Percentiles rank a stretch among this genome's conserved stretches.
Conservation (phyloP, 768 basidiomycete genomes). For the Hericium coralloides region DNA sequence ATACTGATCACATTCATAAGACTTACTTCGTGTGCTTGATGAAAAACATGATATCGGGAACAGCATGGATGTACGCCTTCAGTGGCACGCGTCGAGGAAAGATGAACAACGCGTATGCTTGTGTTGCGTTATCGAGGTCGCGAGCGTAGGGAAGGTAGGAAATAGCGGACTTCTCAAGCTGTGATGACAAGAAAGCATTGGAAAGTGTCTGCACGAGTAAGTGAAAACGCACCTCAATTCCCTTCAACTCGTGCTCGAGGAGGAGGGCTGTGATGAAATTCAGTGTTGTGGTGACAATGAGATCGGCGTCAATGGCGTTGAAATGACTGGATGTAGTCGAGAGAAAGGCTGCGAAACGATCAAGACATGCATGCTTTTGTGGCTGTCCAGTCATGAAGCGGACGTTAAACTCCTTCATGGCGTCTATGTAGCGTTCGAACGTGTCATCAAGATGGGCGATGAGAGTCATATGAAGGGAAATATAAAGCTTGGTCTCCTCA, state of each 20-base stretch:
- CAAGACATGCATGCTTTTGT: not conserved
- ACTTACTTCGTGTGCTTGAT: not conserved
- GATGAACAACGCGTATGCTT: not conserved
- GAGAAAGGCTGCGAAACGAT: not conserved
- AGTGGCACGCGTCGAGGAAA: not conserved
- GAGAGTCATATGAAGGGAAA: too few relatives aligned
- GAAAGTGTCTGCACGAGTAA: too few relatives aligned
- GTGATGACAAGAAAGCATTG: too few relatives aligned
- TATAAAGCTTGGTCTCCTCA: too few relatives aligned
- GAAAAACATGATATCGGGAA: not conserved
- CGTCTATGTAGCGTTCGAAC: not conserved
- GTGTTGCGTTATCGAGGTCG: not conserved
- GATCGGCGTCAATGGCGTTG: not conserved
- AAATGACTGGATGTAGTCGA: not conserved
- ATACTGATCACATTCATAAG: too few relatives aligned
- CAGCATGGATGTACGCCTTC: not conserved
- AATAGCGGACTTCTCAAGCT: not conserved
- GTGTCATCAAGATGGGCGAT: too few relatives aligned
- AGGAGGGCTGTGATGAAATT: not conserved
- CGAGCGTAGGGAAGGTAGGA: not conserved
- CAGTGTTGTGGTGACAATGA: not conserved
- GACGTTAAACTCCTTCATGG: not conserved
- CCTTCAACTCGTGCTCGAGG: not conserved
- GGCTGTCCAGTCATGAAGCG: not conserved
- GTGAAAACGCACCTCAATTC: not conserved